These are phyloP conservation scores for Drechslerella dactyloides DNA, from an alignment of 2,329 filamentous ascomycete species.

Conservation along the genomic window DNA sequence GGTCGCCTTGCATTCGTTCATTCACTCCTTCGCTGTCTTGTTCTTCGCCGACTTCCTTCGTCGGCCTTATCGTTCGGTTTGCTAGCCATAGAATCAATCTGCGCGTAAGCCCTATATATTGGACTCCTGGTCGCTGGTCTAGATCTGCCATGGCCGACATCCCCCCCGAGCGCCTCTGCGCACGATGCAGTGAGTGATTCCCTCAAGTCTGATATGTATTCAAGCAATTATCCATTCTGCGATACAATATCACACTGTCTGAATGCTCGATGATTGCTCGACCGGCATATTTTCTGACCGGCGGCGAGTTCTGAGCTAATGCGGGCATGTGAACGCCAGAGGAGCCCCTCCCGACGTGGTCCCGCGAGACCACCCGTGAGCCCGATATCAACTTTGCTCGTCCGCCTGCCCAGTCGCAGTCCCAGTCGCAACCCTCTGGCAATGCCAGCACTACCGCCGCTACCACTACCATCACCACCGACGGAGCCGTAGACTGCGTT, in stretches of 20 bases:
- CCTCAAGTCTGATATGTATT: not conserved
- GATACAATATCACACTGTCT: no score
- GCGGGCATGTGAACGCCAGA: not conserved
- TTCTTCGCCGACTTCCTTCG: no score
- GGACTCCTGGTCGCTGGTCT: not conserved
- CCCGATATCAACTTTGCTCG: not conserved
- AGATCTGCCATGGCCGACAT: no score
- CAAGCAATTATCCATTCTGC: no score
- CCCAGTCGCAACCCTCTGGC: not conserved
- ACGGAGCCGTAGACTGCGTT: not conserved
- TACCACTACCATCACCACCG: not conserved
- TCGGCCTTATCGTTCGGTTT: no score
- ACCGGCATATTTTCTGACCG: no score
- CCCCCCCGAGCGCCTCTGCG: not conserved
- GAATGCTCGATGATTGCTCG: no score
- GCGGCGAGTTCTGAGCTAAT: conserved; percentile 1
- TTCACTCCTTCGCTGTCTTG: no score
- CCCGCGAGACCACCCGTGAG: not conserved
- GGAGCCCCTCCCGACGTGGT: conserved; percentile 1
- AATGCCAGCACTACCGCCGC: not conserved
- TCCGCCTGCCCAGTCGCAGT: not conserved
- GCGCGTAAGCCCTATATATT: not conserved
- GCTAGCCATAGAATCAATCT: no score
- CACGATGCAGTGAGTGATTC: not conserved
- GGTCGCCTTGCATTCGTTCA: no score